phyloP scores from a whole-genome alignment of 2,329 filamentous ascomycete genomes.

The Aureobasidium mangrovei region DNA sequence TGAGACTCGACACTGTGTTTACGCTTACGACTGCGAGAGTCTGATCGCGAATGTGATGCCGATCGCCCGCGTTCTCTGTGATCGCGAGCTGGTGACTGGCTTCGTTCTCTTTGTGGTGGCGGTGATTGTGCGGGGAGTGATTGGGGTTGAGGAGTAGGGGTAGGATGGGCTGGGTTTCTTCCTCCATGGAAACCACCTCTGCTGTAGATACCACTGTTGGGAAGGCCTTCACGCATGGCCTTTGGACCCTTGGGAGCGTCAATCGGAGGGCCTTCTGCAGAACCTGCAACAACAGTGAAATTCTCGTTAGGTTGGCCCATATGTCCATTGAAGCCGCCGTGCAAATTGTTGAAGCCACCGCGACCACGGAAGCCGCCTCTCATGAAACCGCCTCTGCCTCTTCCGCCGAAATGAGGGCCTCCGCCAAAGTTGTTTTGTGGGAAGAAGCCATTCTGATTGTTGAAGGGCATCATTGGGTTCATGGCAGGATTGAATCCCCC shows the following conservation, averaged over 20 bases:
- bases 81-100: conserved; percentile 15
- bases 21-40: conserved; percentile 39
- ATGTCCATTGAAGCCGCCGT: conserved; percentile 18
- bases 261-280: conserved; percentile 23
- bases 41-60: conserved; percentile 26
- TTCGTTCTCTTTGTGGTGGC: conserved; percentile 14
- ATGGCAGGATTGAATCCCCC: conserved; percentile 5
- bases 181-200: conserved; percentile 32
- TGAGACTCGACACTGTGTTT: conserved; percentile 32
- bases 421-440: conserved; percentile 4
- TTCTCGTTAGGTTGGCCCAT: conserved; percentile 8
- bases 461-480: conserved; percentile 6
- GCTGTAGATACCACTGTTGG: conserved; percentile 69
- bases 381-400: conserved; percentile 20
- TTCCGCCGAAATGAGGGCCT: neutral
- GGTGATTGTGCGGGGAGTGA: conserved; percentile 12
- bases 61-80: conserved; percentile 12
- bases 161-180: conserved; percentile 25
- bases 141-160: conserved; percentile 19
- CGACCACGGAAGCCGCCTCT: conserved; percentile 38
- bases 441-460: conserved; percentile 9
- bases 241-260: conserved; percentile 82
- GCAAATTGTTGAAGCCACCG: conserved; percentile 32
- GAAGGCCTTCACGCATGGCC: conserved; percentile 83
- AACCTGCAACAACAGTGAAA: conserved; percentile 13